Percentiles rank a stretch among this genome's conserved stretches.
Conservation (phyloP, 2,329 filamentous ascomycete genomes). For the Trichoderma sp. region DNA sequence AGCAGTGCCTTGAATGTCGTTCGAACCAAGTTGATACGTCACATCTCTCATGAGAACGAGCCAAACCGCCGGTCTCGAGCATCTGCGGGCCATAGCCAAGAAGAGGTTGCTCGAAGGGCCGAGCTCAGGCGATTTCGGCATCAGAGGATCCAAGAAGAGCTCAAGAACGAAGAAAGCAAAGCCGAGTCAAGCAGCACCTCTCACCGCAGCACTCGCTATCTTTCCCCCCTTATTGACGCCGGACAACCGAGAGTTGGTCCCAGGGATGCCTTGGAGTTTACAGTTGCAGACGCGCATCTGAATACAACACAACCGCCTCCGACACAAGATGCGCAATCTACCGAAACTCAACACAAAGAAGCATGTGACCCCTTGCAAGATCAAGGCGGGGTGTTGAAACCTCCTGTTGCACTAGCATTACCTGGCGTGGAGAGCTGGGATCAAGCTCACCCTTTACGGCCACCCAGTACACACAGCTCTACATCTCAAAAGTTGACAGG, state of each 20-base stretch:
- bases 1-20: conserved; percentile 48
- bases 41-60: conserved; percentile 48
- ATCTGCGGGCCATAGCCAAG: conserved; percentile 49
- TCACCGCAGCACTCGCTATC: conserved; percentile 28
- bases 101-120: conserved; percentile 56
- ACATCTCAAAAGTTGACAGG: conserved; percentile 22
- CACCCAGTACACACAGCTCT: background rate
- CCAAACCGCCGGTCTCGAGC: conserved; percentile 43
- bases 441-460: background rate
- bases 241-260: conserved; percentile 43
- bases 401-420: background rate
- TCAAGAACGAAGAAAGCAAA: conserved; percentile 48
- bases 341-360: background rate
- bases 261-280: conserved; percentile 52
- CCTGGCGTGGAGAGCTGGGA: background rate
- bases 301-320: background rate
- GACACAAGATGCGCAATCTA: background rate
- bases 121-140: conserved; percentile 58
- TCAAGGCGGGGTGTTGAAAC: background rate
- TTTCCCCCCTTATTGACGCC: conserved; percentile 33
- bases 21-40: conserved; percentile 46
- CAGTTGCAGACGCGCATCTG: conserved; percentile 2
- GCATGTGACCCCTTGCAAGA: background rate
- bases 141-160: conserved; percentile 59
- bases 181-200: conserved; percentile 36